Percentiles rank a stretch among this genome's conserved stretches.
Conservation (phyloP, 192 early-diverging fungal species). For the Dimargaris cristalligena region DNA sequence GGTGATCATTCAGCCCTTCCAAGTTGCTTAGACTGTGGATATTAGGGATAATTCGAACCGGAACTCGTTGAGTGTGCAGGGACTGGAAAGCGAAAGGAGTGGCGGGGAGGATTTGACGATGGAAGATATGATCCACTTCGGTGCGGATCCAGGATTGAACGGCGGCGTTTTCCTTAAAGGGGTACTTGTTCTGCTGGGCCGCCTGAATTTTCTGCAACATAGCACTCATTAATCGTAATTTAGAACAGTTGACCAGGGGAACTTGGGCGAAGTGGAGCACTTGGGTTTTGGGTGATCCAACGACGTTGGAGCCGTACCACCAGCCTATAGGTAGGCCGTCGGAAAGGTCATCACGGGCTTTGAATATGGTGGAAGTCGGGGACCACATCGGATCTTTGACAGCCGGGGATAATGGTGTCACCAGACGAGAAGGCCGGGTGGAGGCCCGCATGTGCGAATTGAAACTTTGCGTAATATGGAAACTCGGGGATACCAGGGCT, state of each 20-base stretch:
- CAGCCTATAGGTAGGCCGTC: constrained; percentile 10
- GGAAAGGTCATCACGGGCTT: neutral
- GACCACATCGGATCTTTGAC: neutral
- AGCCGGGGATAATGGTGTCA: neutral
- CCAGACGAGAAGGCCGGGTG: constrained; percentile 19
- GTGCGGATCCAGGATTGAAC: constrained; percentile 17
- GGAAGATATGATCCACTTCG: constrained; percentile 8
- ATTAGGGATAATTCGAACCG: neutral
- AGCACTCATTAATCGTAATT: constrained; percentile 28
- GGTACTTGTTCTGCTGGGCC: constrained; percentile 30
- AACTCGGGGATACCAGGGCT: neutral
- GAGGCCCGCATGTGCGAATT: constrained; percentile 21
- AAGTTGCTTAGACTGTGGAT: neutral
- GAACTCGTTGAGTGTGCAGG: neutral
- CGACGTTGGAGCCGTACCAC: too few relatives aligned
- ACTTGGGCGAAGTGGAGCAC: constrained; percentile 25
- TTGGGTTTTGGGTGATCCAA: constrained; percentile 20
- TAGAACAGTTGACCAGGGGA: constrained; percentile 31
- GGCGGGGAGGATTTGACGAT: constrained; percentile 3
- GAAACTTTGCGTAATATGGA: neutral
- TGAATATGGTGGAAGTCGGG: neutral
- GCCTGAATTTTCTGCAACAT: constrained; percentile 30
- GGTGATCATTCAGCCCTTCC: too few relatives aligned
- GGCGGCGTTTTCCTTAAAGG: constrained; percentile 24
- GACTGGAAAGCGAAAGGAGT: neutral